Conservation (phyloP, 768 basidiomycete species). For the Leccinum obscurum region DNA sequence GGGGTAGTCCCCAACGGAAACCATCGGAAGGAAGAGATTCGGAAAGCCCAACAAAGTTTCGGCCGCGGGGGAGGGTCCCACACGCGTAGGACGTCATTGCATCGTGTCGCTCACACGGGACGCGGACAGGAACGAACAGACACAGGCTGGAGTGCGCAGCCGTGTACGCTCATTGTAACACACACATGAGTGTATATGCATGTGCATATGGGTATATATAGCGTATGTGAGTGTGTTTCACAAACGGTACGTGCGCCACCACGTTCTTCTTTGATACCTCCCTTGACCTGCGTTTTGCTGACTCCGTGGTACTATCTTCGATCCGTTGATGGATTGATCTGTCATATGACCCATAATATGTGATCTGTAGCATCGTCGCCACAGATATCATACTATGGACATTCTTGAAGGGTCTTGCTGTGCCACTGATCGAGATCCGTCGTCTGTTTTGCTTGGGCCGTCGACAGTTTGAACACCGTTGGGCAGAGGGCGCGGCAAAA, state of each 20-base stretch:
- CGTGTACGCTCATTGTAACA: neutral
- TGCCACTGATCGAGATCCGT: neutral
- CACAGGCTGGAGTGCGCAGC: neutral
- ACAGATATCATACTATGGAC: neutral
- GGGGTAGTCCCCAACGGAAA: neutral
- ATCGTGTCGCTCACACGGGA: neutral
- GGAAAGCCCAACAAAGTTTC: neutral
- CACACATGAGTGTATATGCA: neutral
- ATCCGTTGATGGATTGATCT: neutral
- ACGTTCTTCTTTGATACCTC: neutral
- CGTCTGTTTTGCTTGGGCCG: neutral
- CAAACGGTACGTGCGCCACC: neutral
- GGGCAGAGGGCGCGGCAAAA: neutral
- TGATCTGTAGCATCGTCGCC: neutral
- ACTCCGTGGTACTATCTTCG: neutral
- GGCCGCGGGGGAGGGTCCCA: neutral
- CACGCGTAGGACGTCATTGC: neutral
- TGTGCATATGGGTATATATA: neutral
- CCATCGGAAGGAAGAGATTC: neutral
- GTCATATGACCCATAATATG: neutral
- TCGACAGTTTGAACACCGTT: neutral
- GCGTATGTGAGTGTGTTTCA: neutral
- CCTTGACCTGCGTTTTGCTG: neutral
- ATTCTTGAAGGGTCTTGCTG: neutral
- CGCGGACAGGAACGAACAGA: neutral